Percentiles rank a stretch among this genome's conserved stretches.
phyloP scores from a whole-genome alignment of 768 basidiomycete genomes.

The Boletus edulis region DNA sequence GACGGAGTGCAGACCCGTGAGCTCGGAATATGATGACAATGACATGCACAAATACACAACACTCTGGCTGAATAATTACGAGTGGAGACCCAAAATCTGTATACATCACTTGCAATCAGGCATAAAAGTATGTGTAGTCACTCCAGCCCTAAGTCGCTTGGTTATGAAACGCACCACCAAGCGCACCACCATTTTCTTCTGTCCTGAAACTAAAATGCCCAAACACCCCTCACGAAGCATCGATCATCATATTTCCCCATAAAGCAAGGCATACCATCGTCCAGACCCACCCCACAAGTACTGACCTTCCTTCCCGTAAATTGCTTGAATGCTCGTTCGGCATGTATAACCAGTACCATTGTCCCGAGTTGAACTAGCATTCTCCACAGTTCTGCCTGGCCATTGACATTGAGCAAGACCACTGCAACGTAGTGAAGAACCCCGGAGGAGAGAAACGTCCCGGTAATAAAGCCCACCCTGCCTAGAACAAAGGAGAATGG shows the following conservation, averaged over 20 bases:
- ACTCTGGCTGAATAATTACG: too few relatives aligned
- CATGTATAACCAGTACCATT: neutral
- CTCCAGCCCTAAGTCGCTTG: too few relatives aligned
- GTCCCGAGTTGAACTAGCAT: neutral
- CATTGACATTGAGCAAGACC: neutral
- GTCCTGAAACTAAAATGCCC: neutral
- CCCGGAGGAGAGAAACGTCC: neutral
- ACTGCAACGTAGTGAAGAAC: neutral
- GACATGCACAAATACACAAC: too few relatives aligned
- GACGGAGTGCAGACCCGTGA: too few relatives aligned
- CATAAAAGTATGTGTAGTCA: too few relatives aligned
- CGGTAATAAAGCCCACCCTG: neutral
- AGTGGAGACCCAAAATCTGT: too few relatives aligned
- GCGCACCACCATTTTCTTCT: too few relatives aligned
- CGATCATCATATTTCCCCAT: neutral
- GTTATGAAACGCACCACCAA: too few relatives aligned
- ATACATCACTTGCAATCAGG: too few relatives aligned
- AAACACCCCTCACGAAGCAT: neutral
- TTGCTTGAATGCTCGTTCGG: neutral
- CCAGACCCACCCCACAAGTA: neutral
- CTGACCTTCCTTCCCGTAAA: neutral
- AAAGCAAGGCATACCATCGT: neutral
- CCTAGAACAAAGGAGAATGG: neutral
- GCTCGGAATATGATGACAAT: too few relatives aligned
- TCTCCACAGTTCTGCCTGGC: neutral